Evolutionary conservation across 1,284 basidiomycete genomes (phyloP).

Genomic region (Gymnopus androsaceus): DNA sequence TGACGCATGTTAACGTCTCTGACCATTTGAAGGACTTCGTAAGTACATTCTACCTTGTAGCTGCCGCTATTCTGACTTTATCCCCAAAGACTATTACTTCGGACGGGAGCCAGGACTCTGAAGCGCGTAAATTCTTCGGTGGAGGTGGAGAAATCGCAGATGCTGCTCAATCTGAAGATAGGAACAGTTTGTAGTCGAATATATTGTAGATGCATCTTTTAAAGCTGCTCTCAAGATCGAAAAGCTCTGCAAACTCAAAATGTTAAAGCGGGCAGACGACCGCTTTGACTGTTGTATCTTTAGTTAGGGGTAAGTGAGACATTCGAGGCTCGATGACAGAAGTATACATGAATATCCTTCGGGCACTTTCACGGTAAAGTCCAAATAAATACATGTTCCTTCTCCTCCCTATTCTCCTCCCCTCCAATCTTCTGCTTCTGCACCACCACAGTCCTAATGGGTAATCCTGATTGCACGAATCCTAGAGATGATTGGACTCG

Average conservation of each 20-base stretch:
- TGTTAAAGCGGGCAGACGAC: too few species aligned
- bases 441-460: not conserved
- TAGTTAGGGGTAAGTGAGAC: too few species aligned
- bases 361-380: constrained; percentile 3
- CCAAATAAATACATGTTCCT: not conserved
- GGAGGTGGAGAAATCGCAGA: constrained; percentile 21
- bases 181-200: constrained; percentile 7
- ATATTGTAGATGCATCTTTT: too few species aligned
- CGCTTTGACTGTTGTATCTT: too few species aligned
- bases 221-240: too few species aligned
- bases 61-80: constrained; percentile 14
- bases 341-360: too few species aligned
- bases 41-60: not conserved
- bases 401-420: not conserved
- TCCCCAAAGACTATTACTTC: constrained; percentile 18
- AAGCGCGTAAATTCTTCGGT: constrained; percentile 34
- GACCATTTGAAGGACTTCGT: constrained; percentile 25
- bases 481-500: constrained; percentile 16
- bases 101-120: constrained; percentile 22
- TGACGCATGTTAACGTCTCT: constrained; percentile 31
- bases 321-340: too few species aligned
- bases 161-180: not conserved
- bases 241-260: too few species aligned
- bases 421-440: not conserved
- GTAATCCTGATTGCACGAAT: constrained; percentile 14